Conservation (phyloP, 192 early-diverging fungal species). For the Jimgerdemannia lactiflua region DNA sequence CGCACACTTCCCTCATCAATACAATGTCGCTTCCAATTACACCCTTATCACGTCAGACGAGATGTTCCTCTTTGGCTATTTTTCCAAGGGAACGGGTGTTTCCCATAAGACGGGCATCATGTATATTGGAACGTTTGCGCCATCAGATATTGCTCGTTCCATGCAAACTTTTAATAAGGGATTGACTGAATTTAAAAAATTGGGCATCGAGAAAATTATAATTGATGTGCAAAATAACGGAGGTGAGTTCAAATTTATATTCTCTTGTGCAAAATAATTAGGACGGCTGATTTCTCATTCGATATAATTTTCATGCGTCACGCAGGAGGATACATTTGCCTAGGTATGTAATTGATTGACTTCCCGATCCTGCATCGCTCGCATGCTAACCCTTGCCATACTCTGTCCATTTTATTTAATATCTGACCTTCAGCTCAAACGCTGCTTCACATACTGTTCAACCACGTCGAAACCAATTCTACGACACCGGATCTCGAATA, state of each 20-base stretch:
- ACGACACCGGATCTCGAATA: not conserved
- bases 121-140: no score
- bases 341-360: not conserved
- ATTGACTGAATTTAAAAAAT: no score
- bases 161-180: no score
- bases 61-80: not conserved
- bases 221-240: no score
- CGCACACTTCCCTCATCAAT: not conserved
- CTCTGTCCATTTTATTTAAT: not conserved
- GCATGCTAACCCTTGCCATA: not conserved
- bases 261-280: no score
- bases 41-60: not conserved
- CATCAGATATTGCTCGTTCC: no score
- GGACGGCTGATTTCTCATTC: no score
- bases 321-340: not conserved
- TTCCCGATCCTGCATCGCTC: not conserved
- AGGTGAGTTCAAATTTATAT: no score
- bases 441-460: not conserved
- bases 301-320: not conserved
- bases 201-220: no score
- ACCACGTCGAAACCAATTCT: not conserved
- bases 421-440: not conserved
- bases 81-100: not conserved
- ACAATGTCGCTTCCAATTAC: not conserved
- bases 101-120: not conserved